Evolutionary conservation across 2,329 filamentous ascomycete species (phyloP).

Genomic region (Lasiodiplodia hormozganensis): DNA sequence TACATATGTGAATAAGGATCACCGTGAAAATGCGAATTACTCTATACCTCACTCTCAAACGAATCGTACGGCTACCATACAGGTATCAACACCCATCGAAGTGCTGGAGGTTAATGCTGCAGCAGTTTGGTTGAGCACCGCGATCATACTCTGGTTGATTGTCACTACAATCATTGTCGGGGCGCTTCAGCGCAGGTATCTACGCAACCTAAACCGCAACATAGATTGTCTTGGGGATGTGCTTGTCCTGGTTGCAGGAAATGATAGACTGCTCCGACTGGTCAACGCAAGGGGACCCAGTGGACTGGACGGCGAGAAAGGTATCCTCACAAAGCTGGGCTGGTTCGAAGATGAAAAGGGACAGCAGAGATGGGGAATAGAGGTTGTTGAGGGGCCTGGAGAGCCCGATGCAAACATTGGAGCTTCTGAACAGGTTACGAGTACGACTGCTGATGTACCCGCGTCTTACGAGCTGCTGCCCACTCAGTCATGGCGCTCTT

Average conservation of each 20-base stretch:
- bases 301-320: background rate
- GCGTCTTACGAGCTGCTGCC: too few relatives aligned
- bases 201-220: background rate
- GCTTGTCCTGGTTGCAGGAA: conserved; percentile 30
- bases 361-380: background rate
- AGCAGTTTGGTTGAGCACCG: conserved; percentile 31
- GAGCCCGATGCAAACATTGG: too few relatives aligned
- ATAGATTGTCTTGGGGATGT: conserved; percentile 32
- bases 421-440: too few relatives aligned
- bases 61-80: background rate
- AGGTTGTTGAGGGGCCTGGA: background rate
- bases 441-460: too few relatives aligned
- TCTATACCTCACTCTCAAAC: background rate
- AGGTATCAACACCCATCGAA: conserved; percentile 26
- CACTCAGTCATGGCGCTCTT: too few relatives aligned
- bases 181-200: background rate
- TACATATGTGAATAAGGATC: too few relatives aligned
- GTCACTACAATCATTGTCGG: conserved; percentile 28
- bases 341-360: background rate
- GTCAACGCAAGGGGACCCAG: background rate
- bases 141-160: conserved; percentile 29
- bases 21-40: too few relatives aligned
- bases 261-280: conserved; percentile 22
- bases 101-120: conserved; percentile 26
- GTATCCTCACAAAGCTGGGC: background rate